These are phyloP conservation scores for Setomelanomma holmii DNA, from an alignment of 2,329 filamentous ascomycete species.

Conservation along the genomic window DNA sequence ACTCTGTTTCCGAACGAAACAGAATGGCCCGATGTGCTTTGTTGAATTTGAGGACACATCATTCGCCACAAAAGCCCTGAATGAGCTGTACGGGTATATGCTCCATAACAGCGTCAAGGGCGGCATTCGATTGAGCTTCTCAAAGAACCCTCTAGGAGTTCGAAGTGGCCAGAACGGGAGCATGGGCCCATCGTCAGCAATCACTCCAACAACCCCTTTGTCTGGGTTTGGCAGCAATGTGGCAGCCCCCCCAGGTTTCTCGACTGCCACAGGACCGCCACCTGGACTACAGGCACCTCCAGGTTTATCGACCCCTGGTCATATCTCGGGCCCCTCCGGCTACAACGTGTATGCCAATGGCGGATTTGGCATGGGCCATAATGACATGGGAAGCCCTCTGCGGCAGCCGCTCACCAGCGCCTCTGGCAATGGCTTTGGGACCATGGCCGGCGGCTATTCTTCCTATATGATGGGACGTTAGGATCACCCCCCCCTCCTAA, in stretches of 20 bases:
- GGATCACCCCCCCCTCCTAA: not conserved
- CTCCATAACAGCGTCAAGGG: conserved; percentile 94
- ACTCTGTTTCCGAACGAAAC: conserved; percentile 91
- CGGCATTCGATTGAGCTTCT: conserved; percentile 94
- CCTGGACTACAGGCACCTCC: conserved; percentile 81
- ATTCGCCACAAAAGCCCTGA: conserved; percentile 87
- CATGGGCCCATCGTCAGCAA: conserved; percentile 58
- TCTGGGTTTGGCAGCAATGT: conserved; percentile 65
- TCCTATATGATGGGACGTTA: conserved; percentile 51
- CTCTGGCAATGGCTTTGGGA: conserved; percentile 39
- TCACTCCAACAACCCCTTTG: conserved; percentile 60
- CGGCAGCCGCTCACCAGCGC: conserved; percentile 42
- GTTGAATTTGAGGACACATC: conserved; percentile 96
- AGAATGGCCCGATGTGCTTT: conserved; percentile 97
- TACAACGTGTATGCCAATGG: conserved; percentile 49
- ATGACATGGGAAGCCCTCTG: conserved; percentile 45
- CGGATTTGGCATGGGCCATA: conserved; percentile 43
- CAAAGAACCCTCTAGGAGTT: conserved; percentile 94
- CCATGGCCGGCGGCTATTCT: conserved; percentile 41
- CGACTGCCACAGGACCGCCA: conserved; percentile 76
- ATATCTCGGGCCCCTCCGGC: conserved; percentile 37
- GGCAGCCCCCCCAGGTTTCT: conserved; percentile 64
- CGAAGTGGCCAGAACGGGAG: conserved; percentile 73
- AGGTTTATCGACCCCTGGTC: conserved; percentile 61
- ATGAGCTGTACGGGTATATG: conserved; percentile 85